Conservation (phyloP, 768 basidiomycete genomes). For the Kwoniella mangroviensis region DNA sequence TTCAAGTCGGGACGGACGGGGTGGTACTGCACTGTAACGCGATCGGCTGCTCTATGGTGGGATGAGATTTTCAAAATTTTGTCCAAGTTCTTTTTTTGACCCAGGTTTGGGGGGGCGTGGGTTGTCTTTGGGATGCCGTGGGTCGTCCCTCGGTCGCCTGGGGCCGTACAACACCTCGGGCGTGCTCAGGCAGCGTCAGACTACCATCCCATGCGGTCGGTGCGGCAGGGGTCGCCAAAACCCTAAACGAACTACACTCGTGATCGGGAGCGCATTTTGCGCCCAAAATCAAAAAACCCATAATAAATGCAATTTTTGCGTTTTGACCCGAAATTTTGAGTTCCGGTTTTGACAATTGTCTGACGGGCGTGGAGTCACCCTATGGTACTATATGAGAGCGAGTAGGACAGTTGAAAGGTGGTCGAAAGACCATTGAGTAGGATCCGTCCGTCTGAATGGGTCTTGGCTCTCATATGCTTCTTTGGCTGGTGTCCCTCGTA, state of each 20-base stretch:
- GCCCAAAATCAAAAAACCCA: slow-evolving; percentile 26
- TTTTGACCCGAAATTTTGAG: slow-evolving; percentile 24
- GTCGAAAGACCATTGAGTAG: background rate
- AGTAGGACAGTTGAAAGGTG: background rate
- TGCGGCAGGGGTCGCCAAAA: background rate
- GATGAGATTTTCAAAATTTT: slow-evolving; percentile 2
- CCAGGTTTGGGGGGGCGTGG: slow-evolving; percentile 77
- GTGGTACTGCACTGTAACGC: slow-evolving; percentile 6
- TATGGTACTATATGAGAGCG: slow-evolving; percentile 27
- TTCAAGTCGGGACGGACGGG: background rate
- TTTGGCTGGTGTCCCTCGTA: slow-evolving; percentile 9
- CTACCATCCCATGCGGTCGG: background rate
- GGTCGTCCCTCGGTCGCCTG: background rate
- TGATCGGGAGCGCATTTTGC: slow-evolving; percentile 3
- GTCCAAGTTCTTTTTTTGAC: slow-evolving; percentile 73
- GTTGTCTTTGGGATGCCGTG: slow-evolving; percentile 64
- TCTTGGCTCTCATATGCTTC: slow-evolving; percentile 11
- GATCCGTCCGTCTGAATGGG: background rate
- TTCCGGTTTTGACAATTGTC: slow-evolving; percentile 21
- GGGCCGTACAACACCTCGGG: background rate
- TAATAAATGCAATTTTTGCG: slow-evolving; percentile 24
- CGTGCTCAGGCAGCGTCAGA: background rate
- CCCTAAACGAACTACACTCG: slow-evolving; percentile 18
- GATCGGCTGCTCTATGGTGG: slow-evolving; percentile 5
- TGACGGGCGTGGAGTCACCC: slow-evolving; percentile 12